Conservation (phyloP, 148 eudicot species). For the Camellia japonica region DNA sequence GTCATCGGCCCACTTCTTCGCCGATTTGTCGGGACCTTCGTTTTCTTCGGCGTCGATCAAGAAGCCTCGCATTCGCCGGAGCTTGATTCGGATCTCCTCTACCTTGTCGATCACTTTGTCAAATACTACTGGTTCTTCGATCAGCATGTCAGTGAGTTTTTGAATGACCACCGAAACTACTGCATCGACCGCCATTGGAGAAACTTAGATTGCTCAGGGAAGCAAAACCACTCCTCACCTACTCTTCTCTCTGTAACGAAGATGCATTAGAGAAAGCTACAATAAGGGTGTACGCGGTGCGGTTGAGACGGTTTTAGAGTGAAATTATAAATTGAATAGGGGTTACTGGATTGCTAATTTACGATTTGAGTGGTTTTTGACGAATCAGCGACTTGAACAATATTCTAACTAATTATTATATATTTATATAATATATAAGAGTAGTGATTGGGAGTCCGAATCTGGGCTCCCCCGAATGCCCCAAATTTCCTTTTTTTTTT, state of each 20-base stretch:
- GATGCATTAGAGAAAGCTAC: not conserved
- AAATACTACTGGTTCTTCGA: not conserved
- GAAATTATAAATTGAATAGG: too few species aligned
- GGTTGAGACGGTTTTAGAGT: too few species aligned
- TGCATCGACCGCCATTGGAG: conserved; percentile 16
- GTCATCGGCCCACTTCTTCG: conserved; percentile 12
- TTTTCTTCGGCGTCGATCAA: conserved; percentile 3
- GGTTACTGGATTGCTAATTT: too few species aligned
- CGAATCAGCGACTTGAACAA: too few species aligned
- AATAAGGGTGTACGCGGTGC: too few species aligned
- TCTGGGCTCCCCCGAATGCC: too few species aligned
- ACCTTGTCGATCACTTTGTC: conserved; percentile 9
- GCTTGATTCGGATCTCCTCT: conserved; percentile 7
- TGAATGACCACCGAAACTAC: conserved; percentile 17
- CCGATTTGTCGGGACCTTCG: not conserved
- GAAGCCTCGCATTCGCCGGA: conserved; percentile 7
- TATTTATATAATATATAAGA: too few species aligned
- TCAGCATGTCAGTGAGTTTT: conserved; percentile 22
- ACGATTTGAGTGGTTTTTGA: too few species aligned
- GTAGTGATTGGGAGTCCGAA: too few species aligned
- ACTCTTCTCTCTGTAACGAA: not conserved
- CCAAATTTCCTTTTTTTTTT: too few species aligned
- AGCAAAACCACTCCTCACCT: not conserved
- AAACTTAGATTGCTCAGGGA: not conserved
- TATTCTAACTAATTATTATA: too few species aligned